These are phyloP conservation scores for Zymoseptoria ardabiliae DNA, from an alignment of 2,329 filamentous ascomycete species.

Conservation along the genomic window DNA sequence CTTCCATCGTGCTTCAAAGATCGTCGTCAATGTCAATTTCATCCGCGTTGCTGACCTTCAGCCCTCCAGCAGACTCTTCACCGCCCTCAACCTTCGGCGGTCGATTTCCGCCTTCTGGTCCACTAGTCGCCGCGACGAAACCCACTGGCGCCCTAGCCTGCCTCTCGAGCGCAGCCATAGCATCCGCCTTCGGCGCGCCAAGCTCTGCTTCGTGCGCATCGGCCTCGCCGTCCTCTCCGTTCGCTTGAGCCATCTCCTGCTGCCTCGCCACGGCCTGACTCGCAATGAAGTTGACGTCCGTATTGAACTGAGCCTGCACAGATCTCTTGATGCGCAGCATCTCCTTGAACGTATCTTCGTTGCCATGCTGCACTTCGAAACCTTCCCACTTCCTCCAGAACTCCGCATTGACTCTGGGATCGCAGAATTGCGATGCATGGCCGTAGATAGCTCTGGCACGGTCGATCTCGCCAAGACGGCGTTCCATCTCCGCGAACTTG, in stretches of 20 bases:
- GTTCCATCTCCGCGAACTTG: slow-evolving; percentile 97
- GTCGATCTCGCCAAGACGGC: slow-evolving; percentile 85
- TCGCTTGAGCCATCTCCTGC: slow-evolving; percentile 37
- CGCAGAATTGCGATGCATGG: slow-evolving; percentile 94
- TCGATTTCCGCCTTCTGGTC: slow-evolving; percentile 29
- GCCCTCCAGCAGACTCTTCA: slow-evolving; percentile 3
- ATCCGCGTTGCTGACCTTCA: slow-evolving; percentile 21
- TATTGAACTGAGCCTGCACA: slow-evolving; percentile 97
- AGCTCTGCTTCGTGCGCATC: slow-evolving; percentile 38
- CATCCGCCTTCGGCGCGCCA: slow-evolving; percentile 56
- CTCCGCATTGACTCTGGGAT: slow-evolving; percentile 77
- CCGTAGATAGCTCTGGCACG: slow-evolving; percentile 91
- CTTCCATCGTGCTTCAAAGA: slow-evolving; percentile 9
- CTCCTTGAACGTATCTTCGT: slow-evolving; percentile 98
- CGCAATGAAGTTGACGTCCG: slow-evolving; percentile 96
- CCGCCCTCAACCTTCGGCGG: slow-evolving; percentile 9
- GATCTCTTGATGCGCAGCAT: slow-evolving; percentile 97
- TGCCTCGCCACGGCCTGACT: slow-evolving; percentile 87
- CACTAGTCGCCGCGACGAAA: slow-evolving; percentile 78
- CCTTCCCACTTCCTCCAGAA: slow-evolving; percentile 98
- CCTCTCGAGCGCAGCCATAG: slow-evolving; percentile 82
- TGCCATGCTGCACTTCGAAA: slow-evolving; percentile 96
- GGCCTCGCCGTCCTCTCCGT: slow-evolving; percentile 35
- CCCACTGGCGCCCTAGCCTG: slow-evolving; percentile 82
- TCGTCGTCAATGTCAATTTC: slow-evolving; percentile 32